Percentiles rank a stretch among this genome's conserved stretches.
These are phyloP conservation scores for Prorocentrum cordatum DNA, from an alignment of 169 alveolate genomes.

Conservation along the genomic window DNA sequence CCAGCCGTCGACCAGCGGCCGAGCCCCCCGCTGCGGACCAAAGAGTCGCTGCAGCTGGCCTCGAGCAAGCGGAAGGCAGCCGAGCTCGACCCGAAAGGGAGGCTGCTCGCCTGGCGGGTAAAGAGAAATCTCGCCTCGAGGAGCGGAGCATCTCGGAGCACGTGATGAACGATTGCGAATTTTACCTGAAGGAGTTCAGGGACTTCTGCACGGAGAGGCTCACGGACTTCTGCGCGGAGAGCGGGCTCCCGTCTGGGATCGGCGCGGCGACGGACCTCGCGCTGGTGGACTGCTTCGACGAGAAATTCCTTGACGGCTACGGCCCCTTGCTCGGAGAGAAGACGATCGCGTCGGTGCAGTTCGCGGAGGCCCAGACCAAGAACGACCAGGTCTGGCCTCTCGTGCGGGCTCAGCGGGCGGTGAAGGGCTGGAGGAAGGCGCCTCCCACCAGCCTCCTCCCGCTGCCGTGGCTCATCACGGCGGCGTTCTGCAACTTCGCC, in stretches of 20 bases:
- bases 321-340: neutral
- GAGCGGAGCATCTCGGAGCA: too few relatives aligned
- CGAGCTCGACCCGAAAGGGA: too few relatives aligned
- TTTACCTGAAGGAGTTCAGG: neutral
- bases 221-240: neutral
- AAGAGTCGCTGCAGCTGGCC: too few relatives aligned
- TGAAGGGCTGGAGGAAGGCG: constrained; percentile 14
- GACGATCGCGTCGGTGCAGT: constrained; percentile 13
- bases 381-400: too few relatives aligned
- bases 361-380: neutral
- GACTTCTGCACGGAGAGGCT: constrained; percentile 11
- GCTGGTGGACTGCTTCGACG: neutral
- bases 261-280: neutral
- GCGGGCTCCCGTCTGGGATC: neutral
- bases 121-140: too few relatives aligned
- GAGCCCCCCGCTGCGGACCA: too few relatives aligned
- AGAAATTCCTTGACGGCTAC: neutral
- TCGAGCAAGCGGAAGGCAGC: too few relatives aligned
- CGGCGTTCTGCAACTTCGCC: neutral
- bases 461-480: neutral
- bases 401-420: neutral
- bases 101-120: too few relatives aligned
- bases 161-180: too few relatives aligned
- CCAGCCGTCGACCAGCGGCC: too few relatives aligned
- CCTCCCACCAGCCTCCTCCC: constrained; percentile 1